A percentile compares a stretch with the other conserved stretches of the same genome.
Conservation (phyloP, 805 yeast genomes). For the Priceomyces castillae region DNA sequence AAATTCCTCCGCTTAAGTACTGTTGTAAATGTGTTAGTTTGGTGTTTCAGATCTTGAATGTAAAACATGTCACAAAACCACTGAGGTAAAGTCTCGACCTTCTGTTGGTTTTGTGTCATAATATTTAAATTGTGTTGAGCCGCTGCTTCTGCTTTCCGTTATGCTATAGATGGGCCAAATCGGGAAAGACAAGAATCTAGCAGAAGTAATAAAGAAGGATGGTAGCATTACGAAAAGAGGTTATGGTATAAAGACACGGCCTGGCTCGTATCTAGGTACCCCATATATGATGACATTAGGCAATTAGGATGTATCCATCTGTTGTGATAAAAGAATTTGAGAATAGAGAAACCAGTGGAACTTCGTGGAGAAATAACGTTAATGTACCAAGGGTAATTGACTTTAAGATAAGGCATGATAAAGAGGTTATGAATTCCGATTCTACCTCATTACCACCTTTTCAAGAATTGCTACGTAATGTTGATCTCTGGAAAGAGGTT, state of each 20-base stretch:
- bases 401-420: neutral
- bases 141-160: neutral
- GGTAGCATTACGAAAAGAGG: conserved; percentile 1
- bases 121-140: neutral
- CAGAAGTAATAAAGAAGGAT: neutral
- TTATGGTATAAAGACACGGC: neutral
- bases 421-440: neutral
- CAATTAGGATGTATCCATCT: neutral
- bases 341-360: neutral
- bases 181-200: neutral
- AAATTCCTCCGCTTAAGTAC: conserved; percentile 4
- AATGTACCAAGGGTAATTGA: neutral
- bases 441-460: neutral
- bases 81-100: neutral
- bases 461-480: neutral
- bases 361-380: neutral
- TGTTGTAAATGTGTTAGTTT: conserved; percentile 6
- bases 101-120: neutral
- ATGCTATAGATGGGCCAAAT: neutral
- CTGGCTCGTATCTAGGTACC: too few relatives aligned
- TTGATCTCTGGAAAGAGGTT: neutral
- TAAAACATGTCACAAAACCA: conserved; percentile 16
- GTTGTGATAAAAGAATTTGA: neutral
- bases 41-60: conserved; percentile 14
- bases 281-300: too few relatives aligned